Evolutionary conservation across 2,329 filamentous ascomycete genomes (phyloP).

Genomic region (Aspergillus aculeatinus): DNA sequence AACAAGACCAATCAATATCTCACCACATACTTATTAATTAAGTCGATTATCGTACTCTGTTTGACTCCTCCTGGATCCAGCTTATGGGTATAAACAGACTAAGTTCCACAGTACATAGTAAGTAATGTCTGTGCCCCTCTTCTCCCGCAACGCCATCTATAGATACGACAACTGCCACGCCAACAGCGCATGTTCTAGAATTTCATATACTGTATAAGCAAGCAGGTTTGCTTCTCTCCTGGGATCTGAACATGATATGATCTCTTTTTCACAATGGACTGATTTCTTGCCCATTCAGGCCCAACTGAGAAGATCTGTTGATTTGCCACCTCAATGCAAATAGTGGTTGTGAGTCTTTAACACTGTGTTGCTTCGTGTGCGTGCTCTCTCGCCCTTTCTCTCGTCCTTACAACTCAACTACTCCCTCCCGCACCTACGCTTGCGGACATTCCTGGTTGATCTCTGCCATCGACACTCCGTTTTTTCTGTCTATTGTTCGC

Average conservation of each 20-base stretch:
- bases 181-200: not conserved
- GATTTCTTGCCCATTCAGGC: not conserved
- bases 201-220: not conserved
- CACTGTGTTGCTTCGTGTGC: not conserved
- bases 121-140: not conserved
- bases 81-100: not conserved
- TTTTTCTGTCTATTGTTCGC: not conserved
- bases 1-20: not conserved
- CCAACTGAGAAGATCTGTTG: constrained; percentile 3
- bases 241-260: not conserved
- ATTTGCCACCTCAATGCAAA: constrained; percentile 13
- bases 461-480: not conserved
- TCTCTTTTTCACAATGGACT: not conserved
- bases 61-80: too few species aligned
- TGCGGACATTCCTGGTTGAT: constrained; percentile 10
- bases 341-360: not conserved
- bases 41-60: too few species aligned
- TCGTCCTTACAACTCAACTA: not conserved
- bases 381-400: not conserved
- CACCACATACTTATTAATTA: not conserved
- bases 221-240: not conserved
- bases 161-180: not conserved
- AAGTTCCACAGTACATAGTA: not conserved
- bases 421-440: not conserved
- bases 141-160: not conserved